Conservation (phyloP, 306 rosid species). For the Carpinus viminea region DNA sequence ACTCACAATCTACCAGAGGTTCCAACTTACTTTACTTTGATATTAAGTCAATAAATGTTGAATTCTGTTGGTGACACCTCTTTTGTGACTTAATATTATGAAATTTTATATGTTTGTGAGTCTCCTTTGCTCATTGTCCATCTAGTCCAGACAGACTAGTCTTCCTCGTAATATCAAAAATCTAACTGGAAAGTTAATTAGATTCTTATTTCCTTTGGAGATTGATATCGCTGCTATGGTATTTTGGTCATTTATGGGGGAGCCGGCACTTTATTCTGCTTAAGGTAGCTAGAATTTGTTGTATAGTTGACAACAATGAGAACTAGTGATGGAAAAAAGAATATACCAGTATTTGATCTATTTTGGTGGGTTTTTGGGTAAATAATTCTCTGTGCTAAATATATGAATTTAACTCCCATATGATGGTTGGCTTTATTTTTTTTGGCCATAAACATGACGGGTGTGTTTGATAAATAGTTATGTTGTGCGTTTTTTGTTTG, state of each 20-base stretch:
- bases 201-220: constrained; percentile 33
- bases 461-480: too few species aligned
- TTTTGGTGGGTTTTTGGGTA: not conserved
- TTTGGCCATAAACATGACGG: not conserved
- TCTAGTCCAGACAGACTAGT: constrained; percentile 46
- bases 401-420: not conserved
- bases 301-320: constrained; percentile 27
- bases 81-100: constrained; percentile 36
- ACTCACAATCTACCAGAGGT: constrained; percentile 43
- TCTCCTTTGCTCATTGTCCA: constrained; percentile 61
- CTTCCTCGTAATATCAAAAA: constrained; percentile 23
- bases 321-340: constrained; percentile 9
- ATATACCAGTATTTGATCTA: not conserved
- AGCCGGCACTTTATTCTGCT: not conserved
- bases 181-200: constrained; percentile 32
- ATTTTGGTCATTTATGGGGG: constrained; percentile 25
- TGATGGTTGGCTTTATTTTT: not conserved
- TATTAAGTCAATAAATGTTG: constrained; percentile 42
- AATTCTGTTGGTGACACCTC: constrained; percentile 43
- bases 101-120: constrained; percentile 33
- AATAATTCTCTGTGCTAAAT: not conserved
- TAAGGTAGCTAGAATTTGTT: constrained; percentile 33
- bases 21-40: constrained; percentile 37
- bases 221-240: constrained; percentile 32
- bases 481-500: too few species aligned